Conservation (phyloP, 805 yeast species). For the Saccharomycopsis babjevae region DNA sequence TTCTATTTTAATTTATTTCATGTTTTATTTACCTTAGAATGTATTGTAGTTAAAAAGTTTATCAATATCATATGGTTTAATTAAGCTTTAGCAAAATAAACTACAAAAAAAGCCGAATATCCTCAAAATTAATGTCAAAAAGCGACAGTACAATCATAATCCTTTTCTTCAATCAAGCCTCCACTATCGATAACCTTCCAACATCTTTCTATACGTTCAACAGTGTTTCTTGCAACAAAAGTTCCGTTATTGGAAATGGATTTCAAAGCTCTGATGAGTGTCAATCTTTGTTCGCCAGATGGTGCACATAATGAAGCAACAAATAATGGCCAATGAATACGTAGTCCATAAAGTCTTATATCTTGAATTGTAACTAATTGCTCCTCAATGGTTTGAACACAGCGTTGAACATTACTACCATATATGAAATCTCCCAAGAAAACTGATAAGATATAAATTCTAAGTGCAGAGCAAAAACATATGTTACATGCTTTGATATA, state of each 20-base stretch:
- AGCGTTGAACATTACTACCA: neutral
- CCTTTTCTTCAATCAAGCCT: conserved; percentile 1
- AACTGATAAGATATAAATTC: conserved; percentile 4
- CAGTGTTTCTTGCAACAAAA: conserved; percentile 4
- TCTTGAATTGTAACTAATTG: neutral
- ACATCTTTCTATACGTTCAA: conserved; percentile 2
- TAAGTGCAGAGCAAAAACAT: conserved; percentile 1
- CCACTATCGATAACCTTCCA: conserved; percentile 4
- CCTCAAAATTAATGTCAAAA: neutral
- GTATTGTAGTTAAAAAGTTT: too few relatives aligned
- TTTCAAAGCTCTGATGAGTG: neutral
- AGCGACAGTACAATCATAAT: neutral
- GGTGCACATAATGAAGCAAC: conserved; percentile 2
- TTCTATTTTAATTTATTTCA: too few relatives aligned
- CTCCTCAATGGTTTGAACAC: conserved; percentile 2
- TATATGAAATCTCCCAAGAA: conserved; percentile 1
- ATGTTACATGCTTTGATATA: conserved; percentile 1
- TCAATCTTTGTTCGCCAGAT: conserved; percentile 1
- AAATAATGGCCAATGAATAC: conserved; percentile 5
- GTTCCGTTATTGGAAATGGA: conserved; percentile 1
- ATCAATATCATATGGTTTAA: too few relatives aligned
- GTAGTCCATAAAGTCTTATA: neutral
- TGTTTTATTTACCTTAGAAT: too few relatives aligned
- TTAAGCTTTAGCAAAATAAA: neutral
- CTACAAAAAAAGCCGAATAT: neutral